A percentile compares a stretch with the other conserved stretches of the same genome.
These are phyloP conservation scores for Phlebopus sp. DNA, from an alignment of 1,284 basidiomycete genomes.

Conservation along the genomic window DNA sequence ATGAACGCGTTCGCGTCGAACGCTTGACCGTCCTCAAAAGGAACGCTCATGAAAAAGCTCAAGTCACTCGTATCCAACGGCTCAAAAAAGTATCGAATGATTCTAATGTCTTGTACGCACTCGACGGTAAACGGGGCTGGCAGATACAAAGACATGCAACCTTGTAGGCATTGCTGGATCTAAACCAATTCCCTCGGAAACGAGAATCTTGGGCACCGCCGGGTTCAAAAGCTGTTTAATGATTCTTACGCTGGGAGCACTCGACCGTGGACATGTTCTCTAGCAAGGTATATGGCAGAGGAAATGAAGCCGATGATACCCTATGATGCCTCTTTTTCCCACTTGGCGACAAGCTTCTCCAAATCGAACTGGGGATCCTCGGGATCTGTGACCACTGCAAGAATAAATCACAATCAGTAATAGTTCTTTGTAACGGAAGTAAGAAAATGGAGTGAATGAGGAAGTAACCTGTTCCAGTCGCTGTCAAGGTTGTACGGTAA, in stretches of 20 bases:
- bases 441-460: background rate
- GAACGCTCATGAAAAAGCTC: background rate
- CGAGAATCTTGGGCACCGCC: background rate
- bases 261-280: constrained; percentile 15
- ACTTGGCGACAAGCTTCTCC: constrained; percentile 83
- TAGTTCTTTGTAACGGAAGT: background rate
- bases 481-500: background rate
- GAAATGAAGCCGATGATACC: constrained; percentile 11
- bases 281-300: constrained; percentile 29
- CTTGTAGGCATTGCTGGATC: no score
- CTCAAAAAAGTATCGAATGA: background rate
- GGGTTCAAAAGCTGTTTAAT: constrained; percentile 1
- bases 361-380: constrained; percentile 96
- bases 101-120: no score
- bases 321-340: constrained; percentile 62
- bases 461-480: background rate
- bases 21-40: background rate
- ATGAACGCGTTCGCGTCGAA: constrained; percentile 16
- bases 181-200: no score
- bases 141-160: no score
- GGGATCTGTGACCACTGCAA: constrained; percentile 83
- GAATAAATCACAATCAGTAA: constrained; percentile 17
- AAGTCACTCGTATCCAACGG: background rate
- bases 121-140: no score
- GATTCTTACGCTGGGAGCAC: constrained; percentile 4